phyloP scores from a whole-genome alignment of 2,329 filamentous ascomycete genomes.

The Coniochaeta prunicola region DNA sequence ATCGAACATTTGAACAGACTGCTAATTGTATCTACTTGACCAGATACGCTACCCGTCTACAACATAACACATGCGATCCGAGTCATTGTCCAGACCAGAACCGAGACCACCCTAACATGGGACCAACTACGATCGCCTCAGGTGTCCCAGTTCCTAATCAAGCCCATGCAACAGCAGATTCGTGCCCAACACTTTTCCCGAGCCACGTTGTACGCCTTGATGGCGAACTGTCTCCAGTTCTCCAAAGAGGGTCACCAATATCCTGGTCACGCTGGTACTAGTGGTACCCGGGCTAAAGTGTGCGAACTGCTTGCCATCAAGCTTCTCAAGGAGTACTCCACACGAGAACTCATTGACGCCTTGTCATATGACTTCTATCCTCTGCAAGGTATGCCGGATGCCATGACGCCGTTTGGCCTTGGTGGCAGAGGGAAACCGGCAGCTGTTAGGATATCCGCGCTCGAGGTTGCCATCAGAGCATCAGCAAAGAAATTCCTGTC shows the following conservation, averaged over 20 bases:
- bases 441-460: slow-evolving; percentile 74
- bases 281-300: slow-evolving; percentile 76
- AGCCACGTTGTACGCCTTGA: slow-evolving; percentile 79
- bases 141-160: slow-evolving; percentile 89
- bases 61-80: slow-evolving; percentile 85
- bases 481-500: slow-evolving; percentile 89
- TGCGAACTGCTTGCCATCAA: slow-evolving; percentile 89
- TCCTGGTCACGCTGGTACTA: slow-evolving; percentile 77
- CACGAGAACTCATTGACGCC: slow-evolving; percentile 85
- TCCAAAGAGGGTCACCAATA: slow-evolving; percentile 76
- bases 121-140: slow-evolving; percentile 94
- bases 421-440: slow-evolving; percentile 40
- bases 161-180: slow-evolving; percentile 90
- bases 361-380: slow-evolving; percentile 94
- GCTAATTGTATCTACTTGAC: slow-evolving; percentile 14
- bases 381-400: slow-evolving; percentile 65
- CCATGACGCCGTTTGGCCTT: slow-evolving; percentile 29
- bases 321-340: slow-evolving; percentile 81
- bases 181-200: slow-evolving; percentile 75
- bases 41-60: slow-evolving; percentile 83
- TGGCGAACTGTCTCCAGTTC: slow-evolving; percentile 93
- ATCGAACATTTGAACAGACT: neutral
- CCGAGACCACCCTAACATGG: slow-evolving; percentile 89
- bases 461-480: slow-evolving; percentile 88
- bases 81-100: slow-evolving; percentile 73